A percentile compares a stretch with the other conserved stretches of the same genome.
phyloP scores from a whole-genome alignment of 768 basidiomycete genomes.

The Imleria badia region DNA sequence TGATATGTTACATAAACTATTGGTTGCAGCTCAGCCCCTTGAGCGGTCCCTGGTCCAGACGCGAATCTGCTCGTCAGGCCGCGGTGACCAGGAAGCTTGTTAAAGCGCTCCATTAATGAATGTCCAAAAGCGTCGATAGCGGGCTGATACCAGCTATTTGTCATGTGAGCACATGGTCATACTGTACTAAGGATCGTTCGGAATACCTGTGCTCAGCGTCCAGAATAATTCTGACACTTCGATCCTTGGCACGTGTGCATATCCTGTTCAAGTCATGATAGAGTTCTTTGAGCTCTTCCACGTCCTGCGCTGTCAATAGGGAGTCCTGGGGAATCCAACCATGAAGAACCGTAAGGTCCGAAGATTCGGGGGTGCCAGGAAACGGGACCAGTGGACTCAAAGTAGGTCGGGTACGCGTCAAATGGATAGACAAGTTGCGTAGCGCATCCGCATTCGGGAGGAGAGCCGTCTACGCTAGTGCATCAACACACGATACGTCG shows the following conservation, averaged over 20 bases:
- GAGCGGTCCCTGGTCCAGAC: neutral
- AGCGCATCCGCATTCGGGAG: constrained; percentile 62
- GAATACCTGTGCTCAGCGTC: constrained; percentile 80
- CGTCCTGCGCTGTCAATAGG: constrained; percentile 52
- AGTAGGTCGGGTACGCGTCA: constrained; percentile 43
- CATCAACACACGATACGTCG: neutral
- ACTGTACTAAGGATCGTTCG: neutral
- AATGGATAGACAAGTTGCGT: constrained; percentile 58
- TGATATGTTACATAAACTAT: constrained; percentile 87
- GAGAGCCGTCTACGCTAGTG: constrained; percentile 57
- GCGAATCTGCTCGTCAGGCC: constrained; percentile 1
- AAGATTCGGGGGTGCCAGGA: constrained; percentile 62
- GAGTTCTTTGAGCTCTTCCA: constrained; percentile 58
- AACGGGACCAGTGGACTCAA: constrained; percentile 46
- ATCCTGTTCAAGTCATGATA: constrained; percentile 62
- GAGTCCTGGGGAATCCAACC: constrained; percentile 14
- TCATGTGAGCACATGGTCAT: constrained; percentile 5
- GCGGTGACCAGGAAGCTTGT: constrained; percentile 39
- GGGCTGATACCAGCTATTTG: constrained; percentile 60
- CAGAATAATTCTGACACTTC: constrained; percentile 68
- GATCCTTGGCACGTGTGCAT: constrained; percentile 58
- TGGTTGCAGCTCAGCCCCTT: constrained; percentile 49
- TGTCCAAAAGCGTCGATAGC: constrained; percentile 81
- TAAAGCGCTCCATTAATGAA: constrained; percentile 76
- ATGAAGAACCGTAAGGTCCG: constrained; percentile 58